phyloP scores from a whole-genome alignment of 208 protist genomes.

The Leishmania lainsoni region DNA sequence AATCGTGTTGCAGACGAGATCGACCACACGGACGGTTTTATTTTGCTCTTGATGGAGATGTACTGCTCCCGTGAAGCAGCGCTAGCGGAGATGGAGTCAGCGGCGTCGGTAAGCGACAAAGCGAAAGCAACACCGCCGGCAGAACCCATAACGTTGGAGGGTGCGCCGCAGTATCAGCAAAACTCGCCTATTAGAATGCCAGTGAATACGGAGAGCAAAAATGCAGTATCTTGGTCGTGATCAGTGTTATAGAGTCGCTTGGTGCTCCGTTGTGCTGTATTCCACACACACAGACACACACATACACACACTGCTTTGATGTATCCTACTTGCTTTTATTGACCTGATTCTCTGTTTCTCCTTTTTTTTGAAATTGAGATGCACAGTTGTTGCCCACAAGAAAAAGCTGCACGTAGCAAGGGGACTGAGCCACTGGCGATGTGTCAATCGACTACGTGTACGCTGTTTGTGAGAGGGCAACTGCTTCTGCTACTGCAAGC shows the following conservation, averaged over 20 bases:
- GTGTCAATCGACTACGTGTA: background rate
- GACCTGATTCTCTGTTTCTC: background rate
- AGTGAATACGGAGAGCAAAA: slow-evolving; percentile 41
- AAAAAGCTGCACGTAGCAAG: background rate
- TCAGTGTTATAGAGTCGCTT: slow-evolving; percentile 12
- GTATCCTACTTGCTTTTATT: slow-evolving; percentile 1
- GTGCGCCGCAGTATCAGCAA: slow-evolving; percentile 27
- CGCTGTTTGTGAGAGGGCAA: background rate
- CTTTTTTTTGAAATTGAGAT: background rate
- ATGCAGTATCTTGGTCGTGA: background rate
- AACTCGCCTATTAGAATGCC: slow-evolving; percentile 52
- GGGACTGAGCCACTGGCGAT: background rate
- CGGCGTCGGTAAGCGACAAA: slow-evolving; percentile 5
- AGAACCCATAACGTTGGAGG: slow-evolving; percentile 9
- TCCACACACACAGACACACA: background rate
- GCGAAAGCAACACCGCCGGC: slow-evolving; percentile 2
- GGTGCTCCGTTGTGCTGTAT: background rate
- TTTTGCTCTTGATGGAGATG: slow-evolving; percentile 85
- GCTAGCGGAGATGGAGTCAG: slow-evolving; percentile 17
- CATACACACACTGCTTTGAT: background rate
- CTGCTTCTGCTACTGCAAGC: background rate
- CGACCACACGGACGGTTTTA: slow-evolving; percentile 76
- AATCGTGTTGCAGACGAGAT: slow-evolving; percentile 19
- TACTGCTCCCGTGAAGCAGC: slow-evolving; percentile 62
- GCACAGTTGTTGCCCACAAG: background rate